These are phyloP conservation scores for Salix viminalis DNA, from an alignment of 345 rosid species.

Conservation along the genomic window DNA sequence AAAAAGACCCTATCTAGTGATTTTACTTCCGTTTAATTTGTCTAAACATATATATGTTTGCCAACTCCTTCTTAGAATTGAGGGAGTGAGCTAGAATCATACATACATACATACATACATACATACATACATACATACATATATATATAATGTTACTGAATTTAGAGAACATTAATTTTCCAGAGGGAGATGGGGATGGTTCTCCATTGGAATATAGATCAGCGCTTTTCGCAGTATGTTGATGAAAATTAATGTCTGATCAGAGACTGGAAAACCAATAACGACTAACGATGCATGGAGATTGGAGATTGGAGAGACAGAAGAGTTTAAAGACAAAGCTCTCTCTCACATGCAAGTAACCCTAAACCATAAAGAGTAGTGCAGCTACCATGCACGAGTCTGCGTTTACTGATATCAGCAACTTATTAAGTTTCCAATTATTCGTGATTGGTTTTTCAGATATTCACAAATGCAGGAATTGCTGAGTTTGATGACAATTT, in stretches of 20 bases:
- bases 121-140: too few species aligned
- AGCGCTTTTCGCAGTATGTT: not conserved
- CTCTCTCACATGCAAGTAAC: conserved; percentile 5
- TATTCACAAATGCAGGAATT: not conserved
- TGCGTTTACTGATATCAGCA: not conserved
- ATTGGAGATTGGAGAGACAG: not conserved
- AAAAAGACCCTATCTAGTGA: too few species aligned
- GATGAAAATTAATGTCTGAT: too few species aligned
- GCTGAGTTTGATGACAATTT: not conserved
- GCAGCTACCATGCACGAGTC: not conserved
- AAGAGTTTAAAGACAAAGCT: not conserved
- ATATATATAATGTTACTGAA: too few species aligned
- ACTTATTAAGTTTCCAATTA: not conserved
- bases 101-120: too few species aligned
- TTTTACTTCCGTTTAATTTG: too few species aligned
- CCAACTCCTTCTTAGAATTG: too few species aligned
- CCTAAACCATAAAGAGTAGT: not conserved
- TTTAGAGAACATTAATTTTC: not conserved
- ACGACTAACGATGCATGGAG: not conserved
- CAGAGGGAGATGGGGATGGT: not conserved
- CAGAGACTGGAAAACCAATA: not conserved
- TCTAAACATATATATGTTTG: too few species aligned
- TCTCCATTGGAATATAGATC: not conserved
- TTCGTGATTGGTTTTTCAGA: not conserved
- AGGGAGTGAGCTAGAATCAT: too few species aligned